A percentile compares a stretch with the other conserved stretches of the same genome.
phyloP scores from a whole-genome alignment of 768 basidiomycete species.

The Candolleomyces eurysporus region DNA sequence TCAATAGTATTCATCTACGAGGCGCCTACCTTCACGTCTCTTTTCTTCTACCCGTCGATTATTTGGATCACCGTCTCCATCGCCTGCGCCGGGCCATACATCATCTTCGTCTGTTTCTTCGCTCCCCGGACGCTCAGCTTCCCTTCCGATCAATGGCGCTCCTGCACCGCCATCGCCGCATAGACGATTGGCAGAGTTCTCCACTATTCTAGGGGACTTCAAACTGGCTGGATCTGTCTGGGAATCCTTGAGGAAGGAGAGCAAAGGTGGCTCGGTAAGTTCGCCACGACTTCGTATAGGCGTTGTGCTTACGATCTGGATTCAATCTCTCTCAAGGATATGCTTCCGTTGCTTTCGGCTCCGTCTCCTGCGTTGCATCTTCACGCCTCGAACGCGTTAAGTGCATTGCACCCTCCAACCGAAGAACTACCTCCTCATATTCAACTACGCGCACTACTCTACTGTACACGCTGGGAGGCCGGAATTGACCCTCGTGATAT shows the following conservation, averaged over 20 bases:
- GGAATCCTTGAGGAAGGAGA: constrained; percentile 85
- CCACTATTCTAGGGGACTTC: constrained; percentile 88
- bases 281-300: not conserved
- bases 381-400: constrained; percentile 62
- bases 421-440: constrained; percentile 56
- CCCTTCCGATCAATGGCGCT: constrained; percentile 25
- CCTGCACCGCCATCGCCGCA: constrained; percentile 59
- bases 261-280: constrained; percentile 82
- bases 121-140: constrained; percentile 35
- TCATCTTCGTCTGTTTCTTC: constrained; percentile 41
- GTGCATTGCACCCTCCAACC: constrained; percentile 40
- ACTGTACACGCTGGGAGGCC: constrained; percentile 76
- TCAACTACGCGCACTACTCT: constrained; percentile 66
- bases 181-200: constrained; percentile 92
- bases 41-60: constrained; percentile 83
- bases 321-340: constrained; percentile 52
- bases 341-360: constrained; percentile 70
- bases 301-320: not conserved
- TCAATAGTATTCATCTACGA: constrained; percentile 66
- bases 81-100: constrained; percentile 41
- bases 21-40: constrained; percentile 78
- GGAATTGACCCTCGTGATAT: constrained; percentile 62
- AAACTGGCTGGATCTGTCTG: constrained; percentile 81
- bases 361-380: constrained; percentile 60
- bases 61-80: constrained; percentile 57